Evolutionary conservation across 257 asterid species (phyloP), one percentile per base, ranked within the genome.

Genomic region (Nicotiana tomentosiformis): DNA sequence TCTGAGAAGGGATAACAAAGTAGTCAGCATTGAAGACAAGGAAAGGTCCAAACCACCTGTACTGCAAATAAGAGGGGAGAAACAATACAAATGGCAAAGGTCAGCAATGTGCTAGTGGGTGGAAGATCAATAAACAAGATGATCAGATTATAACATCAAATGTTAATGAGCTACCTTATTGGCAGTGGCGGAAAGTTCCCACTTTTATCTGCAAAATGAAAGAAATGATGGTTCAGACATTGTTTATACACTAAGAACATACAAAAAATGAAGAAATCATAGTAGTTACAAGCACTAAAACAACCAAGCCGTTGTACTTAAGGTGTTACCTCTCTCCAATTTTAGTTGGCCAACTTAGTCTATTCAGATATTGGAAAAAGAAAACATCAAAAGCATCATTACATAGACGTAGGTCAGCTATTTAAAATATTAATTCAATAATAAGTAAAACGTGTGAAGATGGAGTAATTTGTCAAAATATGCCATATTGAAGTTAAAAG

Each of bases 131-230:
- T 76, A 65, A 18, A 65, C 56, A 64, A 68, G 49, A 74, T 69
- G 55, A 67, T 64, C 60, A 55, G 18, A 46, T 51, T 33, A 84
- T 55, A 77, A 87, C 85, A 66, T 35, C 30, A 69, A 61, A 16
- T 66, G 17, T 29, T 39, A 74, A 81, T 72, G 78, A 77, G 66
- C 53, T 90, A 93, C 97, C 97, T 91, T 83, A 60, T 70, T 57
- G 51, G 66, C 49, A 93, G 82, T 60, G 93, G 90, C 17, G 80
- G 95, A 88, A 62, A 92, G 39, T 3, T 90, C 85, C 97, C 92
- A 49, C 8, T 81, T 83, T 32, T 88, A 89, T 92, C 97, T 93
- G 95, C 94, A 87, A 0, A 77, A 76, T 51, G 80, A 76, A 58
- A 84, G 55, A 76, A 87, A 49, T 57, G 64, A 55, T 56, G 58